These are phyloP conservation scores for Cardiosporidium cionae DNA, from an alignment of 169 alveolate genomes.

Conservation along the genomic window DNA sequence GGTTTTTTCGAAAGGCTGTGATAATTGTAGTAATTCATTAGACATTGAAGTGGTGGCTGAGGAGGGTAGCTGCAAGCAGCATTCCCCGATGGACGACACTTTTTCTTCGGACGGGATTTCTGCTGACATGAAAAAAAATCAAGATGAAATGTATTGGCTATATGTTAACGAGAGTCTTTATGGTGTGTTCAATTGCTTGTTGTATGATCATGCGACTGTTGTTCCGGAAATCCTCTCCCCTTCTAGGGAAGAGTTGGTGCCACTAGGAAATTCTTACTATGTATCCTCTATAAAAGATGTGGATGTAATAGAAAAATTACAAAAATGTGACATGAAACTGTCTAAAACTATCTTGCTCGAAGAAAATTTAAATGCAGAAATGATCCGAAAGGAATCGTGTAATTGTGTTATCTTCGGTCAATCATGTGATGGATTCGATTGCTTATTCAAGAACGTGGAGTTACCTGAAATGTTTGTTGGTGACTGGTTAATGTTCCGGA, in stretches of 20 bases:
- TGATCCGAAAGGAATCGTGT: background rate
- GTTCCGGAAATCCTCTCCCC: conserved; percentile 6
- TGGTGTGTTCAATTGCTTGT: conserved; percentile 25
- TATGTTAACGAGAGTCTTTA: conserved; percentile 19
- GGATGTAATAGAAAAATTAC: too few species aligned
- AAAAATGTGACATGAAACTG: background rate
- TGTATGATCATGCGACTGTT: conserved; percentile 9
- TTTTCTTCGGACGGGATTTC: too few species aligned
- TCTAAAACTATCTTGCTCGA: background rate
- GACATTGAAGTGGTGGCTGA: background rate
- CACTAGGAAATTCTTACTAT: background rate
- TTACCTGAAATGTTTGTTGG: conserved; percentile 4
- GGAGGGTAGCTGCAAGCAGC: background rate
- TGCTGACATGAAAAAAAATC: too few species aligned
- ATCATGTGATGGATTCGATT: conserved; percentile 25
- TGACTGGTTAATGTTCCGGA: conserved; percentile 18
- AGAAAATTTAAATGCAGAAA: background rate
- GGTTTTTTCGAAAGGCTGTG: background rate
- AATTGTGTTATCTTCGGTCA: conserved; percentile 17
- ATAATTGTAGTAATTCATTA: background rate
- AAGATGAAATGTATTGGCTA: background rate
- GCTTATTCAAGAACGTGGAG: background rate
- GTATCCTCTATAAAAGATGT: too few species aligned
- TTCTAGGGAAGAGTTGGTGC: background rate
- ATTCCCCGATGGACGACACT: too few species aligned